phyloP scores from a whole-genome alignment of 2,329 filamentous ascomycete genomes.

The Ophiosphaerella korrae region DNA sequence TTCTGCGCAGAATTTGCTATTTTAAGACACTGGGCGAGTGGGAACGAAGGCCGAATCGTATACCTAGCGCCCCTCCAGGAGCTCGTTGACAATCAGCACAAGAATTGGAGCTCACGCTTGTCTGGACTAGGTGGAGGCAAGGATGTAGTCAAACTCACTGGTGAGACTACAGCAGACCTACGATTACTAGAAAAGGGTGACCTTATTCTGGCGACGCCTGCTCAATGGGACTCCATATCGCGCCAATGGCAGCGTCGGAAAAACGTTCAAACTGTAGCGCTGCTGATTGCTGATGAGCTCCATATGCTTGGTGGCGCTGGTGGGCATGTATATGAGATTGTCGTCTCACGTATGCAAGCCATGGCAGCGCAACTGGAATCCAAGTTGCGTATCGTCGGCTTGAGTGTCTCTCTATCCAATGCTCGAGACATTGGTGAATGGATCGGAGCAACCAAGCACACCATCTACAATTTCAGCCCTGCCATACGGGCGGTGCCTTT shows the following conservation, averaged over 20 bases:
- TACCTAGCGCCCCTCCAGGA: conserved; percentile 97
- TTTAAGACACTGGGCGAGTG: conserved; percentile 81
- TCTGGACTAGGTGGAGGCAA: conserved; percentile 77
- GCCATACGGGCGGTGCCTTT: conserved; percentile 86
- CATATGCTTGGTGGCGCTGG: conserved; percentile 87
- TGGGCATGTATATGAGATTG: conserved; percentile 91
- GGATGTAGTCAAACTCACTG: conserved; percentile 88
- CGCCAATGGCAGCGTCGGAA: conserved; percentile 96
- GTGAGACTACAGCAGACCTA: conserved; percentile 88
- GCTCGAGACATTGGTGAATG: conserved; percentile 94
- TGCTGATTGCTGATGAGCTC: conserved; percentile 94
- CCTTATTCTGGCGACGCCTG: conserved; percentile 87
- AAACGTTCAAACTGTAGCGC: conserved; percentile 86
- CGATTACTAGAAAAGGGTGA: conserved; percentile 87
- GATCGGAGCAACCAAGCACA: conserved; percentile 97
- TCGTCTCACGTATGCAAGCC: conserved; percentile 97
- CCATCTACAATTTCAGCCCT: conserved; percentile 98
- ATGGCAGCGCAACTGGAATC: conserved; percentile 88
- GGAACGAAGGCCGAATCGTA: conserved; percentile 76
- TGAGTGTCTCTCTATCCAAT: conserved; percentile 91
- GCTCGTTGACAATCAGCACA: conserved; percentile 78
- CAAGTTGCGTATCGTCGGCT: conserved; percentile 81
- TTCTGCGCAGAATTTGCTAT: conserved; percentile 95
- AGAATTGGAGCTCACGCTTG: conserved; percentile 85
- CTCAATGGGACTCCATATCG: conserved; percentile 95